These are phyloP conservation scores for Chaetomiaceae sp. DNA, from an alignment of 2,329 filamentous ascomycete genomes.

Conservation along the genomic window DNA sequence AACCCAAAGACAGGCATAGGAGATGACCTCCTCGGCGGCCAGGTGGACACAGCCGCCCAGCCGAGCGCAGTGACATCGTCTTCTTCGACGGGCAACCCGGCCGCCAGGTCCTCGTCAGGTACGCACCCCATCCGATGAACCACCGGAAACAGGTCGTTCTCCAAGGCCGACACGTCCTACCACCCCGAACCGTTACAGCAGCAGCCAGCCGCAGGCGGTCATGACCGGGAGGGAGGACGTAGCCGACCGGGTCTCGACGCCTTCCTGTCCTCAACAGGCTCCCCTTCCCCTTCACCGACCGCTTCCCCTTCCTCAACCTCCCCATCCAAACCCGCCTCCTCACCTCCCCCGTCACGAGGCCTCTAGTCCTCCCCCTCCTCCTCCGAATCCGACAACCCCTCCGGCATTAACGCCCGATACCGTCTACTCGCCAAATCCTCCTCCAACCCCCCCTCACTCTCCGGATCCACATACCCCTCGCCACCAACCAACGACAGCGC, in stretches of 20 bases:
- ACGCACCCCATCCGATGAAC: neutral
- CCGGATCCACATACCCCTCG: conserved; percentile 80
- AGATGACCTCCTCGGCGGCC: too few species aligned
- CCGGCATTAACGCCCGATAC: conserved; percentile 64
- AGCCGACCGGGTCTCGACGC: too few species aligned
- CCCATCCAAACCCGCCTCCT: neutral
- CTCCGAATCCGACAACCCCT: conserved; percentile 18
- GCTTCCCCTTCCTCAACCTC: neutral
- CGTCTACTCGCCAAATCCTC: conserved; percentile 78
- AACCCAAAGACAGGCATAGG: too few species aligned
- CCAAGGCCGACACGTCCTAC: neutral
- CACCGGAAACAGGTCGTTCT: neutral
- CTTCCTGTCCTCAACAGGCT: neutral
- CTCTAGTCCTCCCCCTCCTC: conserved; percentile 16
- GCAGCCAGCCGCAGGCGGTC: neutral
- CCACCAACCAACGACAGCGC: conserved; percentile 82
- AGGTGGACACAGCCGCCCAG: neutral
- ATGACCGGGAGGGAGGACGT: too few species aligned
- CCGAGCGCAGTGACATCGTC: neutral
- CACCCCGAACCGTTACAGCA: neutral
- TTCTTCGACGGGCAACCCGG: too few species aligned
- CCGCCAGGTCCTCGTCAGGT: neutral
- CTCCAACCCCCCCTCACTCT: conserved; percentile 81
- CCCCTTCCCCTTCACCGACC: neutral
- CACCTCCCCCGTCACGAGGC: neutral